Percentiles rank a stretch among this genome's conserved stretches.
phyloP scores from a whole-genome alignment of 345 rosid genomes.

The Sonneratia caseolaris region DNA sequence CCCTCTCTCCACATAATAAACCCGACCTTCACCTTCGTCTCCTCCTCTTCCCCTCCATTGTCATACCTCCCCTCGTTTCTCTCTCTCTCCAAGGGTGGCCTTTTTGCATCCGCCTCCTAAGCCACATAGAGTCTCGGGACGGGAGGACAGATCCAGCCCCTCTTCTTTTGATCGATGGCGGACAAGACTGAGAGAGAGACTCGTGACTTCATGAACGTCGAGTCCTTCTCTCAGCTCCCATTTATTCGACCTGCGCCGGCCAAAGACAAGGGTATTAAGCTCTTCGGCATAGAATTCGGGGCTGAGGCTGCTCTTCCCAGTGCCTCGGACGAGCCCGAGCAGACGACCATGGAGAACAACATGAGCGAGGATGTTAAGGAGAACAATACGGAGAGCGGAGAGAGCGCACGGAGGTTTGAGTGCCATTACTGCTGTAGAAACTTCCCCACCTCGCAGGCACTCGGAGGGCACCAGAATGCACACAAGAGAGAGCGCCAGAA shows the following conservation, averaged over 20 bases:
- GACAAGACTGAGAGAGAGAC: constrained; percentile 31
- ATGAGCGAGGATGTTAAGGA: neutral
- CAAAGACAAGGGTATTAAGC: constrained; percentile 56
- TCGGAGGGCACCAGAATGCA: constrained; percentile 99
- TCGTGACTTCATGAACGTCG: constrained; percentile 43
- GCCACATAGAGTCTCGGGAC: neutral
- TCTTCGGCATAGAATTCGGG: constrained; percentile 76
- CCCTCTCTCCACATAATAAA: constrained; percentile 9
- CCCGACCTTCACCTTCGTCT: neutral
- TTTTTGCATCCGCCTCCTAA: neutral
- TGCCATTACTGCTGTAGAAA: constrained; percentile 93
- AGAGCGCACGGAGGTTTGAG: constrained; percentile 61
- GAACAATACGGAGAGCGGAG: constrained; percentile 16
- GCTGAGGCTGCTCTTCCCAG: constrained; percentile 10
- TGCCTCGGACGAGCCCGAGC: neutral
- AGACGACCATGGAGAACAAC: neutral
- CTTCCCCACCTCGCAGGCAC: constrained; percentile 97
- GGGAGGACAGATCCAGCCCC: neutral
- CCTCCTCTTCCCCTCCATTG: constrained; percentile 1
- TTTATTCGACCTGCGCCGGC: constrained; percentile 58
- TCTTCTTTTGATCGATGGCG: constrained; percentile 9
- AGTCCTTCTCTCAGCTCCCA: constrained; percentile 45
- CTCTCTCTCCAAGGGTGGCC: neutral
- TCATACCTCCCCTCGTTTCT: neutral
- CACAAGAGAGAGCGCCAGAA: constrained; percentile 96